Evolutionary conservation across 352 stramenopile species (phyloP).

Genomic region (Phytophthora podocarpi): DNA sequence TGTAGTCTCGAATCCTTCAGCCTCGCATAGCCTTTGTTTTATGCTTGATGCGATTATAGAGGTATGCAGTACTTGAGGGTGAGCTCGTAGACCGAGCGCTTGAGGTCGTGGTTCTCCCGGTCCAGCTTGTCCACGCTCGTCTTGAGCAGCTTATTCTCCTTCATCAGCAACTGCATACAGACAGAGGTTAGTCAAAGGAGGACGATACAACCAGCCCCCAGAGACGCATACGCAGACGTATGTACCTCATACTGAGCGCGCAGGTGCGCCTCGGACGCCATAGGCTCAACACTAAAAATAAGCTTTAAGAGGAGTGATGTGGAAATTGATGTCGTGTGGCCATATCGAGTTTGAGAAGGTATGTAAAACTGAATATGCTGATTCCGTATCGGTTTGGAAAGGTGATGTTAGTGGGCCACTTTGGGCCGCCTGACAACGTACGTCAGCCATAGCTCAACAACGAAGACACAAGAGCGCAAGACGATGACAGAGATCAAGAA

Average conservation of each 20-base stretch:
- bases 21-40: conserved; percentile 5
- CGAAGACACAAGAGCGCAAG: neutral
- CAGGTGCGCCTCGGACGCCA: conserved; percentile 84
- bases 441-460: neutral
- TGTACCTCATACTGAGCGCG: conserved; percentile 84
- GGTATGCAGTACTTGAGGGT: conserved; percentile 72
- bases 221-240: neutral
- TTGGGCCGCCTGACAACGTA: conserved; percentile 15
- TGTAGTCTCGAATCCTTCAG: too few species aligned
- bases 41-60: conserved; percentile 6
- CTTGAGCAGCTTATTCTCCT: conserved; percentile 89
- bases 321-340: conserved; percentile 8
- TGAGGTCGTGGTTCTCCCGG: conserved; percentile 89
- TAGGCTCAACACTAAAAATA: conserved; percentile 21
- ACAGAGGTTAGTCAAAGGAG: neutral
- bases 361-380: too few species aligned
- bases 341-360: neutral
- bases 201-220: too few species aligned
- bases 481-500: conserved; percentile 21
- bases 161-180: conserved; percentile 63
- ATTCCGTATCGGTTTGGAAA: neutral
- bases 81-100: conserved; percentile 91
- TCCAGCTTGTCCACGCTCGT: conserved; percentile 84
- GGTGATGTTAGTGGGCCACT: conserved; percentile 2
- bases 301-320: neutral